Evolutionary conservation across 306 rosid genomes (phyloP), one percentile per base, ranked within the genome.

Genomic region (Corylus avellana): DNA sequence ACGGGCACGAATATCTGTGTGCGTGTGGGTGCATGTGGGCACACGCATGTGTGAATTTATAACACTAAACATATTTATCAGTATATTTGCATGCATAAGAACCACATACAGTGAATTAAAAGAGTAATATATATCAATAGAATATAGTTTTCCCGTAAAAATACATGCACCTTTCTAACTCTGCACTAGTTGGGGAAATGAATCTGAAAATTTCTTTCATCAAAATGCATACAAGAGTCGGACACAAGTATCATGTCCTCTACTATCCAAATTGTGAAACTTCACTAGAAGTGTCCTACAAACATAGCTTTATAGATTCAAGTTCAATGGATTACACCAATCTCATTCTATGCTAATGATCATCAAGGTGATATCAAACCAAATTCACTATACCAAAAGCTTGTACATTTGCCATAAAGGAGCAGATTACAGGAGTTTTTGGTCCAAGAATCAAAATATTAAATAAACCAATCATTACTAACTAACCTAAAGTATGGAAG

Each of bases 361-460:
- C 73, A 56, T 22, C 72, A 61, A 61, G 73, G 39, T 51, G 73
- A 81, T 71, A 72, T 39, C 51, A 68, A 68, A 72, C 73, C 83
- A 81, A 58, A 37, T 51, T 58, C 77, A 82, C 78, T 77, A 75
- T 72, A 56, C 37, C 76, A 88, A 84, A 79, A 80, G 75, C 82
- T 92, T 77, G 66, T 78, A 86, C 90, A 89, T 84, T 86, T 78
- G 74, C 75, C 56, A 27, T 39, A 42, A 78, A 72, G 83, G 54
- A 83, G 78, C 81, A 75, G 77, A 77, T 81, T 68, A 85, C 89
- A 84, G 72, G 8, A 64, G 81, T 72, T 84, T 85, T 73, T 62
- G 64, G 46, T n/a, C 83, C 73, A 79, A 73, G 75, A 89, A 86
- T 35, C 82, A 79, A 73, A 77, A 73, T 72, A 59, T 67, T 59